Base-by-base conservation (phyloP, 768 basidiomycete genomes). In the Neoboletus brunneissimus region DNA sequence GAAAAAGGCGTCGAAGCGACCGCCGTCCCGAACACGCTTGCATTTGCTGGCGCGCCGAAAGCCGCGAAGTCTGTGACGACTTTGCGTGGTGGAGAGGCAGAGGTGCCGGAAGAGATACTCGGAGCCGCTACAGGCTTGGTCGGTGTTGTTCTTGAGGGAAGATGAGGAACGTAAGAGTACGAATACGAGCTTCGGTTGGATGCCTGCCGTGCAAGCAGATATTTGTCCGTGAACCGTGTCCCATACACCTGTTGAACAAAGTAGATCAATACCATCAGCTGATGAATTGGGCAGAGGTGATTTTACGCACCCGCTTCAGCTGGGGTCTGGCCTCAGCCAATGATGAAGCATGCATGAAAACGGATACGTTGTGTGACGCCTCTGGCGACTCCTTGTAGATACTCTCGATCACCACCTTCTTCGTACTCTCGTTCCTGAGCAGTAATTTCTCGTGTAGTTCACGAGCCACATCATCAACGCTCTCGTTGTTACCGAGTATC, bases 211-310 rank as follows among this genome's bases (percentile, higher is more conserved):
- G 88, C 85, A 63, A 86, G 83, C 27, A 95, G 81, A 72, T 98
- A 98, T 72, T 96, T 95, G 63, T 98, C 95, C 20, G 96, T 98
- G 77, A 98, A 96, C 4, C 96, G 89, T 41, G 93, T 91, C n/a
- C 92, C 93, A 48, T 87, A 85, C 46, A 97, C 90, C 94, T 97
- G 68, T 27, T 5, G 40, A 57, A 50, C 54, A 34, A 56, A 43
- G 29, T 3, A 13, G 23, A 40, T 62, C 34, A 58, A 61, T 29
- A 55, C 18, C 40, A 46, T 43, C 61, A 55, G 9, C 37, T n/a
- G 0, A 18, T 20, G 12, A 18, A 20, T 42, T 4, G 10, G 5
- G 9, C 4, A 37, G n/a, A 48, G 25, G 22, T 43, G 20, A 15
- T 1, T 44, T 29, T 41, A 70, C 79, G 57, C 67, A 94, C 95